Percentiles rank a stretch among this genome's conserved stretches.
Conservation (phyloP, 1,284 basidiomycete species). For the Inonotus obliquus region DNA sequence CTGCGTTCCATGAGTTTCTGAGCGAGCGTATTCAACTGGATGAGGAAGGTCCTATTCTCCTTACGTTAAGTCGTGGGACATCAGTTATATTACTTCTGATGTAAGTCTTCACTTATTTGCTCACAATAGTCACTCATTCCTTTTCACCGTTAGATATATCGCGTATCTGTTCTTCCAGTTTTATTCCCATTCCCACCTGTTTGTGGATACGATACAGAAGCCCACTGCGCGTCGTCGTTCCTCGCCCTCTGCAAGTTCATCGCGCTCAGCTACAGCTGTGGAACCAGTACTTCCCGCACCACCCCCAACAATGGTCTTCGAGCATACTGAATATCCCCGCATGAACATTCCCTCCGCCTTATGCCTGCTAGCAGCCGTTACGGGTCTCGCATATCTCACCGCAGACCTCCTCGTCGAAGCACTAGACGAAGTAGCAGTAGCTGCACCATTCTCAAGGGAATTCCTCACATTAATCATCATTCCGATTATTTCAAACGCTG, state of each 20-base stretch:
- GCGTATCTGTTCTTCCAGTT: conserved; percentile 49
- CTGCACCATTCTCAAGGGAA: conserved; percentile 47
- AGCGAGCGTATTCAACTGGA: conserved; percentile 32
- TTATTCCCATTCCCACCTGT: conserved; percentile 58
- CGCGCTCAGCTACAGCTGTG: conserved; percentile 25
- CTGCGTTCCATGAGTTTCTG: conserved; percentile 48
- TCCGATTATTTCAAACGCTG: conserved; percentile 62
- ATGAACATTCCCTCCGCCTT: conserved; percentile 41
- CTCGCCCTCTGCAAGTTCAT: conserved; percentile 32
- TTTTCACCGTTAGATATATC: conserved; percentile 33
- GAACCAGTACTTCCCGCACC: conserved; percentile 17
- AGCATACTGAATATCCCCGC: conserved; percentile 39
- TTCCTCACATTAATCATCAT: conserved; percentile 66
- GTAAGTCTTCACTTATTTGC: conserved; percentile 34
- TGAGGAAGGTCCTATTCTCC: conserved; percentile 33
- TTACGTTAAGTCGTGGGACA: conserved; percentile 42
- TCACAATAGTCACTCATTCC: conserved; percentile 6
- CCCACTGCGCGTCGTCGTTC: conserved; percentile 20
- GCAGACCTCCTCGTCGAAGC: conserved; percentile 57
- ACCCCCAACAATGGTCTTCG: conserved; percentile 28
- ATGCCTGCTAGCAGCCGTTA: conserved; percentile 34
- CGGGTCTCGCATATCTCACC: conserved; percentile 48
- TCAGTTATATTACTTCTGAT: conserved; percentile 53
- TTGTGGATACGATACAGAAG: conserved; percentile 38
- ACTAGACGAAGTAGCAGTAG: conserved; percentile 41